Conservation (phyloP, 768 basidiomycete genomes). For the Suillus fuscotomentosus region DNA sequence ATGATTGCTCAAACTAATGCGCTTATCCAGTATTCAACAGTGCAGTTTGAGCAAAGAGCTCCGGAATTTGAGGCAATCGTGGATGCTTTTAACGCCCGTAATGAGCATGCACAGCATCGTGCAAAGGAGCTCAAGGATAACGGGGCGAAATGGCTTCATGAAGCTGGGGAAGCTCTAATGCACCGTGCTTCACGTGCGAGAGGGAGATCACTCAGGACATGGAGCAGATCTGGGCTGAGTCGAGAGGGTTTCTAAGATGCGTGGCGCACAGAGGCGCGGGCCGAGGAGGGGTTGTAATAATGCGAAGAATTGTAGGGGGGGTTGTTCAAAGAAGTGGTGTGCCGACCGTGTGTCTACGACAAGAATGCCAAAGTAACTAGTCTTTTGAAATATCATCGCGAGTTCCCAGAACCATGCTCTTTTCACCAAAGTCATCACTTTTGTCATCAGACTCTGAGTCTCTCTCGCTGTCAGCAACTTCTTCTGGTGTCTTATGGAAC, state of each 20-base stretch:
- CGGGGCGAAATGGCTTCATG: constrained; percentile 45
- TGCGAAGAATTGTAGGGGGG: not conserved
- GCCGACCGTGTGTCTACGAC: too few species aligned
- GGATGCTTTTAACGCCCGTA: constrained; percentile 45
- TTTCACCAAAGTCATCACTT: too few species aligned
- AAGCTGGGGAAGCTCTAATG: constrained; percentile 41
- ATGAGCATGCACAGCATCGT: constrained; percentile 50
- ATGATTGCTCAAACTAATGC: constrained; percentile 32
- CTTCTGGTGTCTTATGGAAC: too few species aligned
- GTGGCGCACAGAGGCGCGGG: not conserved
- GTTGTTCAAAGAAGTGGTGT: not conserved
- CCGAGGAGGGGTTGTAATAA: not conserved
- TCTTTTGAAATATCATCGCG: too few species aligned
- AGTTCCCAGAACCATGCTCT: too few species aligned
- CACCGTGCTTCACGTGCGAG: constrained; percentile 42
- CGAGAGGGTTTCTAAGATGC: not conserved
- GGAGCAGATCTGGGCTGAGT: not conserved
- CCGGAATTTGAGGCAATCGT: constrained; percentile 37
- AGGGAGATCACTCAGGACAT: constrained; percentile 37
- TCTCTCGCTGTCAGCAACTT: too few species aligned
- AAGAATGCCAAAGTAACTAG: too few species aligned
- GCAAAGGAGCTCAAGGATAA: constrained; percentile 52
- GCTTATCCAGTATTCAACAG: constrained; percentile 45
- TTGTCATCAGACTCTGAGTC: too few species aligned
- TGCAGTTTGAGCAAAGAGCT: constrained; percentile 26